A percentile compares a stretch with the other conserved stretches of the same genome.
Conservation (phyloP, 306 rosid genomes). For the Glycyrrhiza uralensis region DNA sequence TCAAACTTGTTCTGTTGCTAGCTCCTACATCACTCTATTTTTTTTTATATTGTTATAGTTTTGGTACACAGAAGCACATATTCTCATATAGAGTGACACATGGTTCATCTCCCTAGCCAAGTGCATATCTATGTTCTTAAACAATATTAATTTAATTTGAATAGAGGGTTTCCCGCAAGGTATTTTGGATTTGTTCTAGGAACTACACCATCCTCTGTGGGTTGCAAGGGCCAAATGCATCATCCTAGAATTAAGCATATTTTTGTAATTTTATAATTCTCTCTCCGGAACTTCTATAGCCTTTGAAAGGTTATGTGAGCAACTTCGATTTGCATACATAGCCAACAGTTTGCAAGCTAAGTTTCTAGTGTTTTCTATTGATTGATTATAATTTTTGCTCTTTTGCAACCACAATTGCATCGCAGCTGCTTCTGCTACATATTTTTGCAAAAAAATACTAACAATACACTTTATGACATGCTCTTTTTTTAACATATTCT, state of each 20-base stretch:
- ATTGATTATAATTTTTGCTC: neutral
- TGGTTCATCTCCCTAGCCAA: conserved; percentile 27
- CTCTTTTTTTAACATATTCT: no score
- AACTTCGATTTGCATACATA: neutral
- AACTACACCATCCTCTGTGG: conserved; percentile 17
- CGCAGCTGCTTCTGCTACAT: no score
- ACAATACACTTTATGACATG: no score
- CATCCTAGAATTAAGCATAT: neutral
- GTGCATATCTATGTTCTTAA: neutral
- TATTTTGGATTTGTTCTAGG: conserved; percentile 11
- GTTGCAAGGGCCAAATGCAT: neutral
- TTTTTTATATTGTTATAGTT: conserved; percentile 16
- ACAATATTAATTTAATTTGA: neutral
- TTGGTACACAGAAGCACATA: conserved; percentile 29
- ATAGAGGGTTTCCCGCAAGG: conserved; percentile 21
- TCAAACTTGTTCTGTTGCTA: conserved; percentile 17
- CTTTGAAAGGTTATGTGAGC: neutral
- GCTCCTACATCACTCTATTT: neutral
- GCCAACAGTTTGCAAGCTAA: neutral
- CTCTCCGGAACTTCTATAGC: neutral
- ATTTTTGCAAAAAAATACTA: no score
- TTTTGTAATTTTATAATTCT: no score
- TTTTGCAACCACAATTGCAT: neutral
- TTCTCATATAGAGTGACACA: conserved; percentile 20
- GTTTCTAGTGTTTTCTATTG: neutral